Percentiles rank a stretch among this genome's conserved stretches.
Conservation (phyloP, 139 green algal species). For the Volvox africanus region DNA sequence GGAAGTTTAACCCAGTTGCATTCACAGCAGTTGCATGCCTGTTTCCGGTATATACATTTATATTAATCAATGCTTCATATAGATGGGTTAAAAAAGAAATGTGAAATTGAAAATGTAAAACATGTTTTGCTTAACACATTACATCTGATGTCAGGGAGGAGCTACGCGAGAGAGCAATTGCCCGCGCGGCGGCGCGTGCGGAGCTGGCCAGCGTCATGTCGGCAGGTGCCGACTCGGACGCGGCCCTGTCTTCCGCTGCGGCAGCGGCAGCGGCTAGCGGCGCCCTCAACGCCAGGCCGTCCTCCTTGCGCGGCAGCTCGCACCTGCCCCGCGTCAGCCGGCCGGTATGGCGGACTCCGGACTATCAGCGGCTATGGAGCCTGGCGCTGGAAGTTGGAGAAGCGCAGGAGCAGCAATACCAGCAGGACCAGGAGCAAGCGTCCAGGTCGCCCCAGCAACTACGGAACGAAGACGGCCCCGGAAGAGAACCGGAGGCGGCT, state of each 20-base stretch:
- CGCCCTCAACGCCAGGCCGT: not conserved
- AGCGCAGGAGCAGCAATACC: slow-evolving; percentile 51
- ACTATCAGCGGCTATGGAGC: slow-evolving; percentile 70
- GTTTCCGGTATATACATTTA: too few species aligned
- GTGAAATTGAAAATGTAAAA: too few species aligned
- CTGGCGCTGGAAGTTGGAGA: slow-evolving; percentile 67
- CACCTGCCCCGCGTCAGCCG: slow-evolving; percentile 16
- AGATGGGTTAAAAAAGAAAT: too few species aligned
- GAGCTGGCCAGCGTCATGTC: slow-evolving; percentile 33
- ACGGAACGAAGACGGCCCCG: not conserved
- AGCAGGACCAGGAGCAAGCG: not conserved
- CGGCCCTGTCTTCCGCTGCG: not conserved
- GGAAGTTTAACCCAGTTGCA: too few species aligned
- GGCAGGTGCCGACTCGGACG: not conserved
- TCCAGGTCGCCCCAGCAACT: not conserved
- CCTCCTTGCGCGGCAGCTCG: not conserved
- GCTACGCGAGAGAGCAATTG: slow-evolving; percentile 51
- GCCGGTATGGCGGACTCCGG: slow-evolving; percentile 67
- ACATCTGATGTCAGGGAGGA: slow-evolving; percentile 43
- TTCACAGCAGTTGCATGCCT: too few species aligned
- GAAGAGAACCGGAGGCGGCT: not conserved
- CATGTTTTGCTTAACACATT: too few species aligned
- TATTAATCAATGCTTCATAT: too few species aligned
- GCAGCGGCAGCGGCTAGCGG: not conserved
- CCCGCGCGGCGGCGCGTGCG: slow-evolving; percentile 40